Base-by-base conservation (phyloP, 176 grass and related monocot species). In the Eragrostis nindensis region DNA sequence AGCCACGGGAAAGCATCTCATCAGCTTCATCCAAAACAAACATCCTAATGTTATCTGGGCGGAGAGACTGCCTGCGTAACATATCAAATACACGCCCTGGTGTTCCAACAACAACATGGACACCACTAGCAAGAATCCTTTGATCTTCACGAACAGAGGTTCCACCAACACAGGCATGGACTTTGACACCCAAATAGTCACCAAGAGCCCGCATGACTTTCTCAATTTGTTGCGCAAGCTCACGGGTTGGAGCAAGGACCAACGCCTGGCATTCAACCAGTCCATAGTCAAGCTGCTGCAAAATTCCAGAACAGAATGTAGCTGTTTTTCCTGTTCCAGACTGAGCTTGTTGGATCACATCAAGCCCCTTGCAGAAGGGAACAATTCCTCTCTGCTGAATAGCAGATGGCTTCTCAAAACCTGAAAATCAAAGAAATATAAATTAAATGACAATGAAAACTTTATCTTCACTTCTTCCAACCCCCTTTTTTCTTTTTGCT, bases 391-490 rank as follows among this genome's bases (percentile, higher is more conserved):
- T 89, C 41, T 95, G 93, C 81, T 95, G 93, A 69, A 95, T 95
- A 14, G 93, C 93, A 11, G 93, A 95, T 66, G 93, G 93, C 40
- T 95, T 95, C 87, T 95, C 93, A 89, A 94, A 94, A 84, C 92
- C 92, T 94, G 44, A 26, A 68, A 67, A 76, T 21, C 42, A 29
- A 70, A 76, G 12, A 81, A 39, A 5, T 4, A 15, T 4, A 15
- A 47, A 22, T 80, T 55, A 8, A 50, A 80, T 48, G 15, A 22
- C n/a, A n/a, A n/a, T n/a, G n/a, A n/a, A n/a, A n/a, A n/a, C n/a
- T n/a, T n/a, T n/a, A n/a, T n/a, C n/a, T n/a, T n/a, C n/a, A n/a
- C n/a, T n/a, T n/a, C n/a, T n/a, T n/a, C n/a, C n/a, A n/a, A n/a
- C n/a, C n/a, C n/a, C n/a, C n/a, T n/a, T n/a, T n/a, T n/a, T n/a